Conservation (phyloP, 495 filamentous ascomycete species). For the Penicillium crystallinum region DNA sequence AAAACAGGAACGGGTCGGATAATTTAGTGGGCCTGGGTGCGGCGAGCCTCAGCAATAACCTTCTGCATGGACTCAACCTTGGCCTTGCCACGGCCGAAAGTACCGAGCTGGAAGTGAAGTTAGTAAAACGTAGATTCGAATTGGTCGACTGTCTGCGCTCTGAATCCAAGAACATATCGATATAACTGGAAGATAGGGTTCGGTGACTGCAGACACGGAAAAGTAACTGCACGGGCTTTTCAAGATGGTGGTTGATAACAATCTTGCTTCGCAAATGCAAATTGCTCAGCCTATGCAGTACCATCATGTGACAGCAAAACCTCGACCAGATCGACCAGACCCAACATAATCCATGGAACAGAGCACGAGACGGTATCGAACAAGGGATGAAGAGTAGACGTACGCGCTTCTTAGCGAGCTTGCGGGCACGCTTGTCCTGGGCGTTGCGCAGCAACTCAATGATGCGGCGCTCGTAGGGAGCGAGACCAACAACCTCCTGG, state of each 20-base stretch:
- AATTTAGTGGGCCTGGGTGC: conserved; percentile 67
- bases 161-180: neutral
- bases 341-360: conserved; percentile 1
- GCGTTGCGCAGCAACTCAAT: conserved; percentile 97
- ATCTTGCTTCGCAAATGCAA: neutral
- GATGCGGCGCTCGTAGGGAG: conserved; percentile 95
- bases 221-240: neutral
- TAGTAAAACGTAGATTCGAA: conserved; percentile 7
- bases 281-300: neutral
- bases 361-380: neutral
- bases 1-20: conserved; percentile 31
- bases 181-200: neutral
- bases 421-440: conserved; percentile 98
- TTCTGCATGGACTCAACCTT: conserved; percentile 98
- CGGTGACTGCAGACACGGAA: neutral
- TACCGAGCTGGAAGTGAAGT: conserved; percentile 65
- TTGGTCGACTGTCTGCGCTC: neutral
- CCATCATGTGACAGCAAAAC: neutral
- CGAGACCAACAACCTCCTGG: conserved; percentile 87
- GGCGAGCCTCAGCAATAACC: conserved; percentile 93
- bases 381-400: conserved; percentile 24
- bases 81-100: conserved; percentile 93
- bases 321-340: neutral
- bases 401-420: conserved; percentile 99
- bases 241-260: neutral